Conservation (phyloP, 192 early-diverging fungal genomes). For the Fimicolochytrium jonesii region DNA sequence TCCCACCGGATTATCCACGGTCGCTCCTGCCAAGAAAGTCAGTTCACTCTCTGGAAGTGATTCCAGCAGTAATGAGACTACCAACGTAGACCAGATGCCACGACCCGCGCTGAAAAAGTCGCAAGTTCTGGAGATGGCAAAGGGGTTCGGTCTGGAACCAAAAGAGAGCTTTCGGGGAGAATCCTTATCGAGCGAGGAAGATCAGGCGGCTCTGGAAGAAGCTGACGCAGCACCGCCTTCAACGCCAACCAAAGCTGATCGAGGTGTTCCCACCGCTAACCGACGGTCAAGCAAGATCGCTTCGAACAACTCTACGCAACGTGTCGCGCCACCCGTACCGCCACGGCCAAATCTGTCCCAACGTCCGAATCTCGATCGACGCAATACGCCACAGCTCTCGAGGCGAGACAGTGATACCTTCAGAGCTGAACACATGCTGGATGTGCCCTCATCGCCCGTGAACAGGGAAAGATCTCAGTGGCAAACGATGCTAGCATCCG, state of each 20-base stretch:
- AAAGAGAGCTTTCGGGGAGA: too few species aligned
- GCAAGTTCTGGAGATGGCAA: too few species aligned
- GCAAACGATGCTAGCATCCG: conserved; percentile 81
- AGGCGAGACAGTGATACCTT: not conserved
- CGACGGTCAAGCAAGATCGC: not conserved
- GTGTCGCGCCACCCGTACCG: conserved; percentile 2
- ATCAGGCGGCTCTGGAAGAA: too few species aligned
- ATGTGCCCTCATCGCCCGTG: not conserved
- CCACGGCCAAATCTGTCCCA: conserved; percentile 1
- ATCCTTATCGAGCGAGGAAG: too few species aligned
- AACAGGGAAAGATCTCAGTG: conserved; percentile 69
- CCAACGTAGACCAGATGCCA: too few species aligned
- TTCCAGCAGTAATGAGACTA: conserved; percentile 2
- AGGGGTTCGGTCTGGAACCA: too few species aligned
- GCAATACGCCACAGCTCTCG: conserved; percentile 1
- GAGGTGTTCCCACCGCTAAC: not conserved
- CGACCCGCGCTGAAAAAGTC: too few species aligned
- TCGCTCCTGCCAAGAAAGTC: not conserved
- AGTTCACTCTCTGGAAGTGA: conserved; percentile 6
- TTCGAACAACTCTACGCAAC: not conserved
- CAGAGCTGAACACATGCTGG: not conserved
- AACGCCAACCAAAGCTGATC: not conserved
- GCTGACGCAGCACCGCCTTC: too few species aligned
- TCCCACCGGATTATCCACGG: not conserved
- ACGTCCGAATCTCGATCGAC: conserved; percentile 11